Evolutionary conservation across 2,329 filamentous ascomycete species (phyloP).

Genomic region (Calonectria henricotiae): DNA sequence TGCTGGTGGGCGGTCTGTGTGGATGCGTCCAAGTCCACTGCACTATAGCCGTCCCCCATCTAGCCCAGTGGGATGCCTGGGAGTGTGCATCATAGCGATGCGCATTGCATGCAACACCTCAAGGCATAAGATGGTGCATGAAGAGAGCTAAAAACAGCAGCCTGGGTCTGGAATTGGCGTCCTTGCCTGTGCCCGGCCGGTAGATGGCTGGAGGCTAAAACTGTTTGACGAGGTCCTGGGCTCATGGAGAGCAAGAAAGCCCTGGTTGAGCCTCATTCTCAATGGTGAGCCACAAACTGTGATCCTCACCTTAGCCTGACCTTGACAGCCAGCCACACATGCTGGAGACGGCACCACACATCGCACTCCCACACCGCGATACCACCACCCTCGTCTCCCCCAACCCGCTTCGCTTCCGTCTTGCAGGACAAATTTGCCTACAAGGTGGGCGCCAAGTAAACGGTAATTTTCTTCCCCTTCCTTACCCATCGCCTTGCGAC

Average conservation of each 20-base stretch:
- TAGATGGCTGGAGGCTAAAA: neutral
- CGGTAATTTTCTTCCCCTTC: slow-evolving; percentile 14
- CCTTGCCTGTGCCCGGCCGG: neutral
- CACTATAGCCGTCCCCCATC: neutral
- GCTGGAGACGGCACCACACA: neutral
- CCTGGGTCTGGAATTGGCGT: neutral
- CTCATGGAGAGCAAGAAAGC: neutral
- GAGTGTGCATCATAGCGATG: slow-evolving; percentile 18
- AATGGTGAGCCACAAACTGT: slow-evolving; percentile 17
- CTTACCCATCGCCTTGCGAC: slow-evolving; percentile 7
- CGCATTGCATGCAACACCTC: slow-evolving; percentile 23
- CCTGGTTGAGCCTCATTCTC: slow-evolving; percentile 20
- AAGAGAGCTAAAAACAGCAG: slow-evolving; percentile 1
- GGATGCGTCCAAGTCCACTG: slow-evolving; percentile 18
- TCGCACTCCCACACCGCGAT: slow-evolving; percentile 18
- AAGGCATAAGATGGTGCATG: slow-evolving; percentile 15
- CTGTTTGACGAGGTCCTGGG: neutral
- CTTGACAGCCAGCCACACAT: slow-evolving; percentile 26
- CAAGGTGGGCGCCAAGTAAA: slow-evolving; percentile 27
- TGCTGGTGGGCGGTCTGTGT: slow-evolving; percentile 4
- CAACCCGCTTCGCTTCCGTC: neutral
- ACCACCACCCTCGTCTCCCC: slow-evolving; percentile 22
- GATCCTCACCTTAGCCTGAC: slow-evolving; percentile 13
- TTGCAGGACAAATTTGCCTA: slow-evolving; percentile 4
- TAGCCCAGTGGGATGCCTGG: slow-evolving; percentile 6